Evolutionary conservation across 179 eudicot species (phyloP).

Genomic region (Silene coronaria): DNA sequence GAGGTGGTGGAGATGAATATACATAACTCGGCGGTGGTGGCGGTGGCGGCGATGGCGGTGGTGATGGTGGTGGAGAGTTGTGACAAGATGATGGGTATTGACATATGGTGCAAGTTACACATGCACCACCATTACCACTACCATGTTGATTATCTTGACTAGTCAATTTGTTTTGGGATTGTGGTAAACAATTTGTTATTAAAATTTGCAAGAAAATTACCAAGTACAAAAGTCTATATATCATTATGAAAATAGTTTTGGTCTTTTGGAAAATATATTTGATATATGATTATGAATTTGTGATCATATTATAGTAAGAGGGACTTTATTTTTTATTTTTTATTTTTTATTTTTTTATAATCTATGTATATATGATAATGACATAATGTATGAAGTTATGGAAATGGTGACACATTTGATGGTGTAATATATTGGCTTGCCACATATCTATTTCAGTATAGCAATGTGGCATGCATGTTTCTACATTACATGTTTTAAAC

Average conservation of each 20-base stretch:
- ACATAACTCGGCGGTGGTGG: constrained; percentile 16
- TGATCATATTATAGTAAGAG: not conserved
- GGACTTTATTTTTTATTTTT: not conserved
- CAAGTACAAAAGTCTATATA: not conserved
- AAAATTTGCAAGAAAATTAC: not conserved
- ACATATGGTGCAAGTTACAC: constrained; percentile 31
- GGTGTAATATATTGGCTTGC: not conserved
- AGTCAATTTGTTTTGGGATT: constrained; percentile 13
- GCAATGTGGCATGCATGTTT: constrained; percentile 11
- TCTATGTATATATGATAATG: no score
- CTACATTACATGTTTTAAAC: not conserved
- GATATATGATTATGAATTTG: not conserved
- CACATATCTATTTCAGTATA: constrained; percentile 4
- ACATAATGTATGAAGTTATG: not conserved
- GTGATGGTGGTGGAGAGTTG: constrained; percentile 17
- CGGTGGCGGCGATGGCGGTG: constrained; percentile 1
- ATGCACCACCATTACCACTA: constrained; percentile 2
- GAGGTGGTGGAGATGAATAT: constrained; percentile 21
- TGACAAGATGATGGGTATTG: constrained; percentile 31
- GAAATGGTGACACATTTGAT: constrained; percentile 10
- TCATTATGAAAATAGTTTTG: not conserved
- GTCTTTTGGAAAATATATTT: not conserved
- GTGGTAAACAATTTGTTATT: constrained; percentile 14
- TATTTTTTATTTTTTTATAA: no score
- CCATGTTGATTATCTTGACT: not conserved